Evolutionary conservation across 139 green algal species (phyloP).

Genomic region (Picochlorum sp.): DNA sequence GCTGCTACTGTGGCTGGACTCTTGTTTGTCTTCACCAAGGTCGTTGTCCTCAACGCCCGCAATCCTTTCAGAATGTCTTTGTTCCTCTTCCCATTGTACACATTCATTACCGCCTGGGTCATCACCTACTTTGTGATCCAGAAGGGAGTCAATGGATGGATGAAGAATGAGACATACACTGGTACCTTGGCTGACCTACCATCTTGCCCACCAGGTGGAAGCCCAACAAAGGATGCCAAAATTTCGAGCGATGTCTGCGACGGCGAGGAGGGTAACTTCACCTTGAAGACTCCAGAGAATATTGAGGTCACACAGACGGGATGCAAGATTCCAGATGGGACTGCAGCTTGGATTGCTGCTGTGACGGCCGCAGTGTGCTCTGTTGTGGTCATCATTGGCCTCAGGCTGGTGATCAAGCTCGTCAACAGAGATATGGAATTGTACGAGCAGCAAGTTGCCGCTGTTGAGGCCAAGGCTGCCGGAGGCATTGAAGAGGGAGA

Average conservation of each 20-base stretch:
- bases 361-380: not conserved
- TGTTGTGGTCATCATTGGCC: not conserved
- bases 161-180: slow-evolving; percentile 14
- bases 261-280: not conserved
- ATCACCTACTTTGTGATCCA: slow-evolving; percentile 58
- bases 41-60: not conserved
- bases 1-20: slow-evolving; percentile 13
- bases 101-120: slow-evolving; percentile 37
- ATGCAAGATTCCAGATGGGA: slow-evolving; percentile 9
- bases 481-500: not conserved
- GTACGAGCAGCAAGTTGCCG: not conserved
- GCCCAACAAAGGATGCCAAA: not conserved
- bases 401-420: slow-evolving; percentile 8
- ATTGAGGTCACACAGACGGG: not conserved
- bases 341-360: slow-evolving; percentile 14
- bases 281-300: slow-evolving; percentile 2
- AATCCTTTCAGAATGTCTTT: not conserved
- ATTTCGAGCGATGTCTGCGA: not conserved
- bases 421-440: slow-evolving; percentile 9
- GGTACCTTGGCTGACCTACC: not conserved
- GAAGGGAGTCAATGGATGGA: slow-evolving; percentile 33
- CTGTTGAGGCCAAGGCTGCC: not conserved
- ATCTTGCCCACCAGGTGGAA: slow-evolving; percentile 1
- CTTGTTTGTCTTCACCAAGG: slow-evolving; percentile 23
- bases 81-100: slow-evolving; percentile 17